Base-by-base conservation (phyloP, 2,329 filamentous ascomycete species). In the Xylaria sp. region DNA sequence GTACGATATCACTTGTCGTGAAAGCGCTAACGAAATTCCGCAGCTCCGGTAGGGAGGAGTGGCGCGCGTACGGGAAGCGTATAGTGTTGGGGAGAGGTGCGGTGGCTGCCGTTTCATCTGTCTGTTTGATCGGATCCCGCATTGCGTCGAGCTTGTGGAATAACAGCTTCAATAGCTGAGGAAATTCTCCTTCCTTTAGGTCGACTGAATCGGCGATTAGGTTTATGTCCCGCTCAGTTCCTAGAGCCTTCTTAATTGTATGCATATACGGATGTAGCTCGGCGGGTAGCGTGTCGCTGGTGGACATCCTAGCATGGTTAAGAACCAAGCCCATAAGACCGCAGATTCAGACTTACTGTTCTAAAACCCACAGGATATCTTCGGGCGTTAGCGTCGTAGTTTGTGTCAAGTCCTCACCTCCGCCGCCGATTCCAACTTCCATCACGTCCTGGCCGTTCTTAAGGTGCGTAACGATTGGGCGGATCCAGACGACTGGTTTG, bases 41-140 rank as follows among this genome's bases (percentile, higher is more conserved):
- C 2, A 96, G 83, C 73, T 97, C 94, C 0, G 81, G 79, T 62
- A 95, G 94, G 0, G 92, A 96, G 0, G 94, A 96, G 74, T 98
- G 94, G 1, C 94, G 85, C 0, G 94, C 94, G 71, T 93, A 97
- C 0, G 93, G 91, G 67, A 97, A 97, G 0, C 73, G 77, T 3
- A 88, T 85, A 0, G 71, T 70, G 11, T 68, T 77, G 0, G 82
- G 77, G 2, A 85, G 70, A 0, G 35, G 9, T 1, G 44, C 3
- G 17, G 52, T 33, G 1, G 47, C 23, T 6, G 8, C 31, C 6
- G 13, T 15, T 13, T 49, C 46, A 11, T 58, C 48, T 21, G 33
- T 10, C n/a, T 66, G 55, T n/a, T 56, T 58, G 17, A 64, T 61
- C 5, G 62, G 65, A 19, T 63, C 59, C 9, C n/a, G 51, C 40